Base-by-base conservation (phyloP, 2,329 filamentous ascomycete genomes). In the Metarhizium brunneum region DNA sequence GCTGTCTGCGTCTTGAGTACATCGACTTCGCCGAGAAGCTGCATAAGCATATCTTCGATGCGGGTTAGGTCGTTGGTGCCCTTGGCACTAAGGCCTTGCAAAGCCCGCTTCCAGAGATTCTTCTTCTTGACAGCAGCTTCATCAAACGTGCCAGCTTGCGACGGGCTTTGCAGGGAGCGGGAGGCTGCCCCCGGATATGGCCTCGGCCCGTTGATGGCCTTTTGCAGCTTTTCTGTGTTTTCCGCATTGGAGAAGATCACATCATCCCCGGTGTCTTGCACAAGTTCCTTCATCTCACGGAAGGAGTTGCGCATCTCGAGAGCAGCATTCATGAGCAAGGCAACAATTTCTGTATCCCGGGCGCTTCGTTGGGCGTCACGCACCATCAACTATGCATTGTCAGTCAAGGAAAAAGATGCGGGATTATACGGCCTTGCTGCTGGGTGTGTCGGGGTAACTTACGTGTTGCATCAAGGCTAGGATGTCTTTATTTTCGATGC, bases 241-340 rank as follows among this genome's bases (percentile, higher is more conserved):
- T 89, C 88, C n/a, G 89, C 88, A 59, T 88, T 86, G 43, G 88
- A 86, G 71, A 96, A 90, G 65, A 97, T 88, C 65, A 91, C 82
- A 57, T 90, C 89, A 66, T 96, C 92, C 5, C 71, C 69, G 58
- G 95, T 92, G 61, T 95, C 88, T 52, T 88, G 87, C 58, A 99
- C 87, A 66, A 95, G 87, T 60, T 86, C 88, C 76, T 94, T 96
- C 80, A 99, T 88, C 64, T 96, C 92, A 61, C 95, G 90, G 67
- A 97, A 95, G 0, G 90, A 95, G 63, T 89, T 95, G 60, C 92
- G 90, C 92, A 97, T 97, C 72, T 99, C 94, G 13, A 94, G 87
- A 4, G 94, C 92, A 54, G 91, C 92, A 57, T 92, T 87, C 58
- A 99, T 94, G 36, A 99, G 82, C 0, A 94, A 92, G 50, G 96